These are phyloP conservation scores for Calonectria honghensis DNA, from an alignment of 2,329 filamentous ascomycete species.

Conservation along the genomic window DNA sequence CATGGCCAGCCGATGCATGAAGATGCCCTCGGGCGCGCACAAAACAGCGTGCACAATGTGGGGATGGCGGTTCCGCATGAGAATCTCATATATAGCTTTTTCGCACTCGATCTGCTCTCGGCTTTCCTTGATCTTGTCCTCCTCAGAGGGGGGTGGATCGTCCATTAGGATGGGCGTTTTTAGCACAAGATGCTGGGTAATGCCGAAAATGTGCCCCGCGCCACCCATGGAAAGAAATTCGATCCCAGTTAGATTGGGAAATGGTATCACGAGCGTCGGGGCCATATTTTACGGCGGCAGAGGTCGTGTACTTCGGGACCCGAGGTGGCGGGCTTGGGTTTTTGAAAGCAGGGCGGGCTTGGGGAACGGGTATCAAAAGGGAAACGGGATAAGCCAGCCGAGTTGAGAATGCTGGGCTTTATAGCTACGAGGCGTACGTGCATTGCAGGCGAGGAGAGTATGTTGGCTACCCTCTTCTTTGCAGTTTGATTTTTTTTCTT, in stretches of 20 bases:
- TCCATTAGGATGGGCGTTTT: conserved; percentile 36
- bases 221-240: conserved; percentile 26
- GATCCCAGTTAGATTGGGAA: conserved; percentile 6
- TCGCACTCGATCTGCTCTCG: conserved; percentile 19
- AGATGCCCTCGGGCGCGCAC: conserved; percentile 29
- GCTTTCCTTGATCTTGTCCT: conserved; percentile 14
- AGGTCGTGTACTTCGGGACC: neutral
- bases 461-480: neutral
- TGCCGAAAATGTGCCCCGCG: conserved; percentile 35
- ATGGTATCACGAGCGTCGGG: conserved; percentile 14
- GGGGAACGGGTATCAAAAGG: neutral
- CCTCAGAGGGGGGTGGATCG: conserved; percentile 1
- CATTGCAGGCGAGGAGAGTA: neutral
- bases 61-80: conserved; percentile 28
- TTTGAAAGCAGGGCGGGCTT: neutral
- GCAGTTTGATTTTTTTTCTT: neutral
- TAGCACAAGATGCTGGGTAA: conserved; percentile 36
- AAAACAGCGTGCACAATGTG: conserved; percentile 27
- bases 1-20: conserved; percentile 35
- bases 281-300: neutral
- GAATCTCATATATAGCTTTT: conserved; percentile 24
- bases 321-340: neutral
- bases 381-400: conserved; percentile 8
- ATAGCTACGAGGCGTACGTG: conserved; percentile 18
- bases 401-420: conserved; percentile 13